A percentile compares a stretch with the other conserved stretches of the same genome.
Evolutionary conservation across 768 basidiomycete genomes (phyloP).

Genomic region (Gyrodon lividus): DNA sequence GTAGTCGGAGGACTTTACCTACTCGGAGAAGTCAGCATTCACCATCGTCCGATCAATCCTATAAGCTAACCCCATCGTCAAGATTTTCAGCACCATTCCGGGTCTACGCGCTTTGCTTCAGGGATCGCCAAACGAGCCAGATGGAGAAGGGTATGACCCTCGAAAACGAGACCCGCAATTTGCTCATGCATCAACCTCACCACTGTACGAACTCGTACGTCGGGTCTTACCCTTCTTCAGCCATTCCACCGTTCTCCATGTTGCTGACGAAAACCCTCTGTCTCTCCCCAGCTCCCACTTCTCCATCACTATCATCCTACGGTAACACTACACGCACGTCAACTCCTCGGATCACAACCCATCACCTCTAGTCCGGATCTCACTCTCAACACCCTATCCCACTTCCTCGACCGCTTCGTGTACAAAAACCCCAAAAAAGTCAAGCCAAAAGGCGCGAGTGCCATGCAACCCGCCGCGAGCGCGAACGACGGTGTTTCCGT

Average conservation of each 20-base stretch:
- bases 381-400: constrained; percentile 86
- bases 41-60: not conserved
- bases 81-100: constrained; percentile 53
- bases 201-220: constrained; percentile 89
- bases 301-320: constrained; percentile 89
- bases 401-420: constrained; percentile 96
- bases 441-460: constrained; percentile 72
- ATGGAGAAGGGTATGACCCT: constrained; percentile 66
- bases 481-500: constrained; percentile 62
- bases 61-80: not conserved
- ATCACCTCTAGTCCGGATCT: constrained; percentile 86
- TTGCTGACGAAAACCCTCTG: not conserved
- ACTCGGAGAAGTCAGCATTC: constrained; percentile 72
- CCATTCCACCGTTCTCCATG: not conserved
- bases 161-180: constrained; percentile 88
- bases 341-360: constrained; percentile 70
- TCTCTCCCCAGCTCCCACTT: constrained; percentile 62
- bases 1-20: constrained; percentile 85
- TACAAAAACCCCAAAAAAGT: constrained; percentile 92
- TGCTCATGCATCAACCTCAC: constrained; percentile 74
- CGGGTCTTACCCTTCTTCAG: not conserved
- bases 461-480: constrained; percentile 92
- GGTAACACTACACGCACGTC: constrained; percentile 79
- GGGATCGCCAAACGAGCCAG: constrained; percentile 28
- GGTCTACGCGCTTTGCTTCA: constrained; percentile 47